A percentile compares a stretch with the other conserved stretches of the same genome.
phyloP scores from a whole-genome alignment of 306 rosid genomes.

The Morella rubra region DNA sequence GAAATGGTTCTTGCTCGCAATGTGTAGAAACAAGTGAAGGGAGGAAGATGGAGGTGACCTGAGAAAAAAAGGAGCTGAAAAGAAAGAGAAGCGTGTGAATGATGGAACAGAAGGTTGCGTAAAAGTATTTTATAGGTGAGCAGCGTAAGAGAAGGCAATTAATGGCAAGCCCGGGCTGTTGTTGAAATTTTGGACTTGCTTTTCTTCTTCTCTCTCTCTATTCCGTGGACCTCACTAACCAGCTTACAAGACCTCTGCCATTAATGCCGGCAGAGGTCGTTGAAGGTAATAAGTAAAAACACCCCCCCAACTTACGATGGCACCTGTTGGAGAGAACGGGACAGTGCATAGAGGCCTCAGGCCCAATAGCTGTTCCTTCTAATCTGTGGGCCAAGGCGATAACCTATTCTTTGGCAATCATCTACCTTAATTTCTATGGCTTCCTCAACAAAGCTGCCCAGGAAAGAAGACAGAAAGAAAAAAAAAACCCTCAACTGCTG shows the following conservation, averaged over 20 bases:
- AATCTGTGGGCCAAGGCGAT: too few species aligned
- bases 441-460: too few species aligned
- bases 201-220: not conserved
- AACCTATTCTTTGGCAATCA: too few species aligned
- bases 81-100: not conserved
- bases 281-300: constrained; percentile 28
- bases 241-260: constrained; percentile 19
- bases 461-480: too few species aligned
- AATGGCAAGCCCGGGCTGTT: constrained; percentile 5
- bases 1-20: not conserved
- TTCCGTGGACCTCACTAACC: not conserved
- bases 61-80: not conserved
- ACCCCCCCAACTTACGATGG: too few species aligned
- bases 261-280: constrained; percentile 47
- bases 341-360: too few species aligned
- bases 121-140: constrained; percentile 23
- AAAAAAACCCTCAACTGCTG: too few species aligned
- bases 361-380: too few species aligned
- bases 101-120: constrained; percentile 16
- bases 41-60: not conserved
- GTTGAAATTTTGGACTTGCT: not conserved
- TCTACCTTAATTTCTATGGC: too few species aligned
- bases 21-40: not conserved
- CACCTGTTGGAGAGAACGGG: too few species aligned
- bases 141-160: not conserved